These are phyloP conservation scores for Scenedesmus sp. DNA, from an alignment of 163 green algal genomes.

Conservation along the genomic window DNA sequence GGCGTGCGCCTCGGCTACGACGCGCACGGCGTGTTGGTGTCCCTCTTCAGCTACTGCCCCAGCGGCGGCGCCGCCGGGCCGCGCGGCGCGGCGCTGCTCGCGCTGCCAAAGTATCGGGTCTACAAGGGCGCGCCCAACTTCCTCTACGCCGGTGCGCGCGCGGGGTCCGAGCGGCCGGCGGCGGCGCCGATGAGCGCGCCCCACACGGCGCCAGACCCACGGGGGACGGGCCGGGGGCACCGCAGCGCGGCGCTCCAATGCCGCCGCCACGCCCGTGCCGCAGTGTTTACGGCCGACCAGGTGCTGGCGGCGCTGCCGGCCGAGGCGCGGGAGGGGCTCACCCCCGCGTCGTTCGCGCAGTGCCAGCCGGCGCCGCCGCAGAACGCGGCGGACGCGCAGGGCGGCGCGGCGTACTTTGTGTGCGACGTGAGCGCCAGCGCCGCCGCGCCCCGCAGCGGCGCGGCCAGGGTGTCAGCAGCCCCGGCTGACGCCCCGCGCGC, in stretches of 20 bases:
- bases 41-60: constrained; percentile 36
- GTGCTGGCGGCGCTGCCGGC: neutral
- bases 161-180: too few relatives aligned
- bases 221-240: neutral
- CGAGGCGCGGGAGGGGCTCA: neutral
- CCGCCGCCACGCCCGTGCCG: too few relatives aligned
- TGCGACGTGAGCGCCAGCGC: constrained; percentile 30
- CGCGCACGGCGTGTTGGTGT: constrained; percentile 22
- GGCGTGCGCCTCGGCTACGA: constrained; percentile 12
- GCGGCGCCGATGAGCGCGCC: too few relatives aligned
- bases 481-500: neutral
- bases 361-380: constrained; percentile 23
- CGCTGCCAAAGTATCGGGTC: constrained; percentile 33
- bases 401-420: constrained; percentile 30
- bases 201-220: neutral
- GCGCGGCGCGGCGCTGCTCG: constrained; percentile 10
- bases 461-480: neutral
- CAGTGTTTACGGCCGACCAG: constrained; percentile 23
- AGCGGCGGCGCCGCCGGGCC: neutral
- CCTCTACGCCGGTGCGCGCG: constrained; percentile 12
- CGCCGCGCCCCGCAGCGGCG: neutral
- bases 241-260: neutral
- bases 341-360: constrained; percentile 8
- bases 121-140: constrained; percentile 39
- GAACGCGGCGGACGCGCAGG: neutral